Conservation (phyloP, 2,329 filamentous ascomycete species). For the Colletotrichum orbiculare region DNA sequence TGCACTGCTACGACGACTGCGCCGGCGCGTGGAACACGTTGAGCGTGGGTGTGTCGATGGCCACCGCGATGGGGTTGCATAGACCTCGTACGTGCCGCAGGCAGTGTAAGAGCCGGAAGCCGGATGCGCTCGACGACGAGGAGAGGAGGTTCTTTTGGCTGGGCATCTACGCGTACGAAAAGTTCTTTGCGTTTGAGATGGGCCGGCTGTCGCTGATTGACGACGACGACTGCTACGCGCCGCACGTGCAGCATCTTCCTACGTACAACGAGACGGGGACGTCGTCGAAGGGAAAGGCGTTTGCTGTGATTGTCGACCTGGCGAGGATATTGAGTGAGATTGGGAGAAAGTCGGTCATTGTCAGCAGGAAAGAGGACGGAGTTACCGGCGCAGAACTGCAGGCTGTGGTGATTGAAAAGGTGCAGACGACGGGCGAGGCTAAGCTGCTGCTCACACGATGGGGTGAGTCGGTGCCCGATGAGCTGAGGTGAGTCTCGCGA, state of each 20-base stretch:
- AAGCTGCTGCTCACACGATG: constrained; percentile 27
- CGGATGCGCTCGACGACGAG: constrained; percentile 6
- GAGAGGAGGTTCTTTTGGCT: constrained; percentile 23
- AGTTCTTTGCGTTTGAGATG: constrained; percentile 28
- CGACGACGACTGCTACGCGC: constrained; percentile 23
- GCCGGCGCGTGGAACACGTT: constrained; percentile 41
- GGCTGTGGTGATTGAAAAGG: constrained; percentile 26
- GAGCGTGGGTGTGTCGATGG: constrained; percentile 40
- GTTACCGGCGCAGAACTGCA: constrained; percentile 4
- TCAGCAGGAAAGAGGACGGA: constrained; percentile 24
- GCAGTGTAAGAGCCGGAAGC: neutral
- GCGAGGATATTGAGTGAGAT: constrained; percentile 30
- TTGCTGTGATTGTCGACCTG: constrained; percentile 17
- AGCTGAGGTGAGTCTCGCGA: constrained; percentile 8
- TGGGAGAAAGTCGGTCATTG: constrained; percentile 20
- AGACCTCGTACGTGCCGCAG: constrained; percentile 11
- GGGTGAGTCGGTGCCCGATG: constrained; percentile 30
- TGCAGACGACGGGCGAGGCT: constrained; percentile 28
- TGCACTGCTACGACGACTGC: constrained; percentile 38
- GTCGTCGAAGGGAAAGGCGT: constrained; percentile 7
- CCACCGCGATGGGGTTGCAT: constrained; percentile 42
- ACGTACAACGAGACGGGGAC: neutral
- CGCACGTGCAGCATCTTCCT: constrained; percentile 2
- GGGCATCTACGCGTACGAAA: constrained; percentile 21
- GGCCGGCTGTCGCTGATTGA: constrained; percentile 26